Evolutionary conservation across 345 rosid species (phyloP).

Genomic region (Brassica rapa): DNA sequence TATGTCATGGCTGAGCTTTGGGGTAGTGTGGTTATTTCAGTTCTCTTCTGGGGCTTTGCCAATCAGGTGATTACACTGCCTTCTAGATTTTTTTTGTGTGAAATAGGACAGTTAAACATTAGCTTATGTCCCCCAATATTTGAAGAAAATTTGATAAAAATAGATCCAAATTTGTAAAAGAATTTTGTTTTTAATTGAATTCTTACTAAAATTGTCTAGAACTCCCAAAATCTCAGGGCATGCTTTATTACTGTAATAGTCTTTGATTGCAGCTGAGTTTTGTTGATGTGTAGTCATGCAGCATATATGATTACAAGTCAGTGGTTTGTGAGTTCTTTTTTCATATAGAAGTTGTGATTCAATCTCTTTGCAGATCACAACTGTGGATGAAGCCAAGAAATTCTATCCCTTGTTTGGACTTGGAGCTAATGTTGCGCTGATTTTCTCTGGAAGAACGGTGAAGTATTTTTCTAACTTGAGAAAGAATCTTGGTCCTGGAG

Average conservation of each 20-base stretch:
- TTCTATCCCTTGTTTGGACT: slow-evolving; percentile 96
- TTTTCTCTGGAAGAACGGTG: slow-evolving; percentile 96
- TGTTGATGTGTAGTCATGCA: slow-evolving; percentile 18
- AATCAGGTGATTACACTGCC: slow-evolving; percentile 67
- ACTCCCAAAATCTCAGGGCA: not conserved
- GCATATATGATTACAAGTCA: not conserved
- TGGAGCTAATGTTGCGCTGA: slow-evolving; percentile 88
- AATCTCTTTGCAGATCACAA: slow-evolving; percentile 71
- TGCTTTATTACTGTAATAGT: not conserved
- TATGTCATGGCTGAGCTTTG: slow-evolving; percentile 99
- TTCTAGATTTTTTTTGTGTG: not conserved
- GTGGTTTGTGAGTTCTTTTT: slow-evolving; percentile 7
- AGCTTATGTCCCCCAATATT: too few relatives aligned
- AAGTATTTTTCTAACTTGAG: slow-evolving; percentile 93
- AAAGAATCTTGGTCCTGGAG: slow-evolving; percentile 87
- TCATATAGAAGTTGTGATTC: slow-evolving; percentile 1
- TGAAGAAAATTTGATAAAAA: too few relatives aligned
- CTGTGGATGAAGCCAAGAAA: slow-evolving; percentile 92
- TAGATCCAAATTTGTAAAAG: too few relatives aligned
- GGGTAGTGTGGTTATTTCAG: slow-evolving; percentile 98
- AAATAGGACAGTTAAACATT: too few relatives aligned
- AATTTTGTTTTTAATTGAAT: too few relatives aligned
- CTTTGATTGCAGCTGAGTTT: slow-evolving; percentile 2
- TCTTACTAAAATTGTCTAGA: too few relatives aligned
- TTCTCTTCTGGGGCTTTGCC: slow-evolving; percentile 98